Evolutionary conservation across 495 filamentous ascomycete genomes (phyloP).

Genomic region (Aspergillus funiculosus): DNA sequence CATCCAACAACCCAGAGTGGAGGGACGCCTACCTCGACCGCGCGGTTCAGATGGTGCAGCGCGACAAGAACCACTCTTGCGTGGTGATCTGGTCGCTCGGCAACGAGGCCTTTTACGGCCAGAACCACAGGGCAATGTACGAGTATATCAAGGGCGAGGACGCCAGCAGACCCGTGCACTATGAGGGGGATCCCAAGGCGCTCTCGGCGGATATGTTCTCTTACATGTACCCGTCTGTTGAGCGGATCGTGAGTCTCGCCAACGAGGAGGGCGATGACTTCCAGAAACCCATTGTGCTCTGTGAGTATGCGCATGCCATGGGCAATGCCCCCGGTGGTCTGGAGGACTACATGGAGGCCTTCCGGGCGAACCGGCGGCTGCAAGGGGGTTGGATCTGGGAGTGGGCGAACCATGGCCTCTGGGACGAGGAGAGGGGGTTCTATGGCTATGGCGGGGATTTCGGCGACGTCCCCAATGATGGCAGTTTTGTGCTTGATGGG

Average conservation of each 20-base stretch:
- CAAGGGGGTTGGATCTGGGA: slow-evolving; percentile 15
- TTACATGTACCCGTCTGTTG: slow-evolving; percentile 58
- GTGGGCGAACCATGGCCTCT: slow-evolving; percentile 54
- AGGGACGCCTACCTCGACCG: slow-evolving; percentile 60
- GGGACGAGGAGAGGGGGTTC: slow-evolving; percentile 43
- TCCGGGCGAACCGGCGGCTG: slow-evolving; percentile 1
- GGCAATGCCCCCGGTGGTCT: slow-evolving; percentile 56
- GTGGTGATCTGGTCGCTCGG: slow-evolving; percentile 68
- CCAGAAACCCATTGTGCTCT: slow-evolving; percentile 55
- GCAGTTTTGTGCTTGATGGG: slow-evolving; percentile 64
- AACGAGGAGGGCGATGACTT: slow-evolving; percentile 37
- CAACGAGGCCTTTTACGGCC: slow-evolving; percentile 64
- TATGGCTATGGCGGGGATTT: slow-evolving; percentile 67
- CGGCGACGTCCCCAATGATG: slow-evolving; percentile 59
- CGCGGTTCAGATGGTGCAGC: slow-evolving; percentile 53
- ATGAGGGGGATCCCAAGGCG: slow-evolving; percentile 57
- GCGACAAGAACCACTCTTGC: slow-evolving; percentile 61
- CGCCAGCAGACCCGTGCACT: slow-evolving; percentile 55
- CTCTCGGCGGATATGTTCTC: slow-evolving; percentile 58
- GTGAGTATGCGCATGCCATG: slow-evolving; percentile 68
- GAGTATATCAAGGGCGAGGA: slow-evolving; percentile 53
- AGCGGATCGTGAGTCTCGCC: slow-evolving; percentile 41
- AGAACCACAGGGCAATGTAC: slow-evolving; percentile 60
- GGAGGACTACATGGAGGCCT: slow-evolving; percentile 10
- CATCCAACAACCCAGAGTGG: slow-evolving; percentile 60